These are phyloP conservation scores for Ustilago crameri DNA, from an alignment of 1,284 basidiomycete species.

Conservation along the genomic window DNA sequence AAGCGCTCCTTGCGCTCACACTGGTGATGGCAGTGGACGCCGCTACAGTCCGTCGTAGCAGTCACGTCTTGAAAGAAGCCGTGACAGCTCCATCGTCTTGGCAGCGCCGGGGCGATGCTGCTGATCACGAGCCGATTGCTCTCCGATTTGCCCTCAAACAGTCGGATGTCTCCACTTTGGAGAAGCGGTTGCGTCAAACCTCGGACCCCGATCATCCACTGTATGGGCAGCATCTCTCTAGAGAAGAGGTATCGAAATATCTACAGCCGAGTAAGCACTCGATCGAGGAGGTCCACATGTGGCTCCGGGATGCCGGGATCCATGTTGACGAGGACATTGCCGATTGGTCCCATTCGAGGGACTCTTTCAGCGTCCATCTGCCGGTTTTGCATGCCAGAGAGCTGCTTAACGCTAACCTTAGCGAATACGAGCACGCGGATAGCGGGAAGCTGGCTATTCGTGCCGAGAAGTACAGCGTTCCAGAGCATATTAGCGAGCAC, in stretches of 20 bases:
- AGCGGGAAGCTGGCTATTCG: slow-evolving; percentile 49
- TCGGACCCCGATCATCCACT: slow-evolving; percentile 72
- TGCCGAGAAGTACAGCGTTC: slow-evolving; percentile 52
- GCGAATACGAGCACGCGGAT: slow-evolving; percentile 53
- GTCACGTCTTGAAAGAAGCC: slow-evolving; percentile 42
- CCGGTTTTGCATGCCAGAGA: slow-evolving; percentile 74
- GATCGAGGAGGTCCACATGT: slow-evolving; percentile 70
- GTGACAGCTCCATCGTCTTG: slow-evolving; percentile 47
- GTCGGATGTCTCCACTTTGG: slow-evolving; percentile 36
- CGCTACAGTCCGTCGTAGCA: slow-evolving; percentile 13
- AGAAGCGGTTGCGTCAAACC: slow-evolving; percentile 57
- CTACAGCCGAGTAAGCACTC: slow-evolving; percentile 69
- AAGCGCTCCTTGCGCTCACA: too few relatives aligned
- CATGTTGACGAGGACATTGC: slow-evolving; percentile 68
- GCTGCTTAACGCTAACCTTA: slow-evolving; percentile 60
- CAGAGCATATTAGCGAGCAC: slow-evolving; percentile 43
- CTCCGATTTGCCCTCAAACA: slow-evolving; percentile 55
- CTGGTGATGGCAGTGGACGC: slow-evolving; percentile 41
- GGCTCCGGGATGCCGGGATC: slow-evolving; percentile 72
- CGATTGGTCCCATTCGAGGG: slow-evolving; percentile 56
- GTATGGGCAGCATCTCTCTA: slow-evolving; percentile 73
- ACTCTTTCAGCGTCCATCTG: slow-evolving; percentile 74
- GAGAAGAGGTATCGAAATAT: slow-evolving; percentile 72
- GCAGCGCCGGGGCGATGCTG: slow-evolving; percentile 40
- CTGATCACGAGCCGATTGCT: slow-evolving; percentile 26